Evolutionary conservation across 208 protist species (phyloP).

Genomic region (Endotrypanum monterogeii): DNA sequence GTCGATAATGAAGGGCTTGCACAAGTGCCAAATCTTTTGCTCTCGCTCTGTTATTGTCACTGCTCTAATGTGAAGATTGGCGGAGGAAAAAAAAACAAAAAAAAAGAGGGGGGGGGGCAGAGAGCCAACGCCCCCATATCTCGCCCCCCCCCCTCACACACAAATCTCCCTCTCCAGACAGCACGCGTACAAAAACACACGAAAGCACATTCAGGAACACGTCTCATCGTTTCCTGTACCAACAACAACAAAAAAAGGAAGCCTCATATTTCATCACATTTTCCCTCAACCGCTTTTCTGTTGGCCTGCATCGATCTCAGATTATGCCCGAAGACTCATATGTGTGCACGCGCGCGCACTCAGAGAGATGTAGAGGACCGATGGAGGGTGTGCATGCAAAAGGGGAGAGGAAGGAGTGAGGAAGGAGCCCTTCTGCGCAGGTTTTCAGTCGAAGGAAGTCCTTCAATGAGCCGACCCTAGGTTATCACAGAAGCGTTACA

Average conservation of each 20-base stretch:
- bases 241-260: no score
- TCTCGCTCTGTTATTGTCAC: neutral
- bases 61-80: neutral
- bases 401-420: neutral
- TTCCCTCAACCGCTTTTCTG: no score
- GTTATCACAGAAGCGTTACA: neutral
- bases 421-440: neutral
- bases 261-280: no score
- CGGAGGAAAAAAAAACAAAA: neutral
- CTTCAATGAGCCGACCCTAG: neutral
- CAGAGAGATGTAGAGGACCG: neutral
- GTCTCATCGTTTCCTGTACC: no score
- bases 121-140: no score
- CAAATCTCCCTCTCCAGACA: no score
- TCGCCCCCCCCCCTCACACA: no score
- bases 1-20: neutral
- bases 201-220: no score
- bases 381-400: neutral
- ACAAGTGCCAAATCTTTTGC: neutral
- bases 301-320: no score
- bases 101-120: no score
- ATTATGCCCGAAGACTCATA: no score
- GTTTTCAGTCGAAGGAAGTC: neutral
- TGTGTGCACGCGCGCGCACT: neutral
- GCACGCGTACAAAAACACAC: no score